Evolutionary conservation across 169 alveolate species (phyloP).

Genomic region (Plasmodium gonderi): DNA sequence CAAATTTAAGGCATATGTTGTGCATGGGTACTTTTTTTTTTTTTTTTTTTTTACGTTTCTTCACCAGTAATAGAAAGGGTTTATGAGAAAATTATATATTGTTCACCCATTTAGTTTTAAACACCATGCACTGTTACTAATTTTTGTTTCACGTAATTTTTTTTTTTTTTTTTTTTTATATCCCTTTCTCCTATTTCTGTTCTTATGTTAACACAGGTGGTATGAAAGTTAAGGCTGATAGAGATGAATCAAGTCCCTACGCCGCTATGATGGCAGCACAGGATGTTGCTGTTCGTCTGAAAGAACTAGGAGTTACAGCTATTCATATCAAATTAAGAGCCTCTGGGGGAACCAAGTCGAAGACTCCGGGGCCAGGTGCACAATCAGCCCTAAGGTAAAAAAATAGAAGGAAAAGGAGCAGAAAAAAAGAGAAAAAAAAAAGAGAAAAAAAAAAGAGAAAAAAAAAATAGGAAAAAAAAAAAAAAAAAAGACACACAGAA

Average conservation of each 20-base stretch:
- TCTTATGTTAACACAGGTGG: slow-evolving; percentile 89
- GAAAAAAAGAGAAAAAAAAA: background rate
- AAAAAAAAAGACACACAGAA: background rate
- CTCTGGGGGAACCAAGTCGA: slow-evolving; percentile 97
- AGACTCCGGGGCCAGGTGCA: slow-evolving; percentile 99
- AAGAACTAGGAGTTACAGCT: slow-evolving; percentile 98
- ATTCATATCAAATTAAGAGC: slow-evolving; percentile 99
- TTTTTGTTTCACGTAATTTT: background rate
- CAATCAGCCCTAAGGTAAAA: slow-evolving; percentile 95
- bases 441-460: background rate
- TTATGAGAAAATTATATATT: no score
- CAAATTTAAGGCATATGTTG: no score
- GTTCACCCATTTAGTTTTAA: background rate
- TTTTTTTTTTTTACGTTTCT: background rate
- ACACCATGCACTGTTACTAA: background rate
- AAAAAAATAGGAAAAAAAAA: background rate
- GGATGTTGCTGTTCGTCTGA: slow-evolving; percentile 97
- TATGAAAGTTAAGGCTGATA: slow-evolving; percentile 99
- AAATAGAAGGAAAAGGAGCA: no score
- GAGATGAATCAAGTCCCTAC: slow-evolving; percentile 99
- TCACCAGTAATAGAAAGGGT: no score
- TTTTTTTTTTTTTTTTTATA: background rate
- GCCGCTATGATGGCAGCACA: slow-evolving; percentile 99
- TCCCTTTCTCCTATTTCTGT: background rate
- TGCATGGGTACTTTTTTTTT: background rate